Percentiles rank a stretch among this genome's conserved stretches.
Conservation (phyloP, 768 basidiomycete species). For the Lactifluus echinatus region DNA sequence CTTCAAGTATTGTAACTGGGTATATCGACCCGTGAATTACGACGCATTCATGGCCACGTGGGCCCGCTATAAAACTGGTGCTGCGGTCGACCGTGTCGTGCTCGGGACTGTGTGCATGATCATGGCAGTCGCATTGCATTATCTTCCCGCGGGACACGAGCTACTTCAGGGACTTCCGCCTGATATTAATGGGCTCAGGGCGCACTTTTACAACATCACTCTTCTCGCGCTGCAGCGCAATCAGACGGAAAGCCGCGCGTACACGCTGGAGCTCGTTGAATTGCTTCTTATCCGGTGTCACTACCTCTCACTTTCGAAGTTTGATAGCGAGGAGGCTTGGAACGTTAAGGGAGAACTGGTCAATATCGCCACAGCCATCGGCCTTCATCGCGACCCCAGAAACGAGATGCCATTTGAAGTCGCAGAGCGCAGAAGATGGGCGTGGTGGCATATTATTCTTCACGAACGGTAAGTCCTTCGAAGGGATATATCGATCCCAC, state of each 20-base stretch:
- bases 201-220: conserved; percentile 63
- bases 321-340: conserved; percentile 70
- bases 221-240: conserved; percentile 55
- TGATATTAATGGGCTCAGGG: conserved; percentile 50
- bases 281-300: conserved; percentile 56
- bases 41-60: conserved; percentile 53
- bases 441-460: conserved; percentile 76
- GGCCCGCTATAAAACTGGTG: conserved; percentile 64
- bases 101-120: conserved; percentile 67
- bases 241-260: conserved; percentile 40
- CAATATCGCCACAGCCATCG: conserved; percentile 65
- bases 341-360: conserved; percentile 56
- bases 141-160: conserved; percentile 56
- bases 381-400: conserved; percentile 68
- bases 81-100: conserved; percentile 54
- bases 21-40: conserved; percentile 71
- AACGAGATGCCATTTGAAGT: conserved; percentile 61
- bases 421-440: conserved; percentile 69
- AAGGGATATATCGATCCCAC: conserved; percentile 3
- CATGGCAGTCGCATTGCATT: conserved; percentile 65
- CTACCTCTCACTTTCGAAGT: conserved; percentile 57
- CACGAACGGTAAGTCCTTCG: conserved; percentile 52
- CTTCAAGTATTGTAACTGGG: conserved; percentile 84
- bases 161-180: conserved; percentile 44
- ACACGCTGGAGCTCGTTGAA: conserved; percentile 63